Base-by-base conservation (phyloP, 176 grass and related monocot genomes). In the Oropetium thomaeum region DNA sequence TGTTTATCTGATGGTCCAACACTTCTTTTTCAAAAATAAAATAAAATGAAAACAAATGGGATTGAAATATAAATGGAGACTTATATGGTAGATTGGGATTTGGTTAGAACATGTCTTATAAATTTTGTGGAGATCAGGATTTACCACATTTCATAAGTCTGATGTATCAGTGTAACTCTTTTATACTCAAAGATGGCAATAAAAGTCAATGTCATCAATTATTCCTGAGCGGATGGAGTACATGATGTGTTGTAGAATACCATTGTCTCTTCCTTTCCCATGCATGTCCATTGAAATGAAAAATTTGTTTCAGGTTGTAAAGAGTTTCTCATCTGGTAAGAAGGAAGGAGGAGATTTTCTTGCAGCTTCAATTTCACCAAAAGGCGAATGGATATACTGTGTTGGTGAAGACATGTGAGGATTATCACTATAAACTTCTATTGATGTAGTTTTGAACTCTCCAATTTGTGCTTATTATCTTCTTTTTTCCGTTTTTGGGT, bases 301-400 rank as follows among this genome's bases (percentile, higher is more conserved):
- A 69, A 69, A 37, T 40, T 58, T 85, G 5, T 89, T 82, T 58
- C 53, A 98, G 92, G 96, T 92, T 78, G 87, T 99, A 76, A 99
- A 99, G 74, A 95, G 85, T 75, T 99, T 92, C 81, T 99, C 96
- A 26, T 99, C 96, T 62, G 96, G 96, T 66, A 96, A 99, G 60
- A 75, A 78, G 78, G 92, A 92, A 87, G 92, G 96, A 14, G 96
- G 96, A 78, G 89, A 99, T 85, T 99, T 96, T 86, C 84, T 92
- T 83, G 96, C 89, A 60, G 92, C 92, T 64, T 92, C 87, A 47
- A 61, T 99, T 84, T 96, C 96, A 12, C 91, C 96, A 30, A 99
- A 99, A 90, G 96, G 96, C 80, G 92, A 99, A 53, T 99, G 96
- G 96, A 92, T 95, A 73, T 99, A 96, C 70, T 99, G 92, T 80